Evolutionary conservation across 1,284 basidiomycete genomes (phyloP).

Genomic region (Wallemia ichthyophaga): DNA sequence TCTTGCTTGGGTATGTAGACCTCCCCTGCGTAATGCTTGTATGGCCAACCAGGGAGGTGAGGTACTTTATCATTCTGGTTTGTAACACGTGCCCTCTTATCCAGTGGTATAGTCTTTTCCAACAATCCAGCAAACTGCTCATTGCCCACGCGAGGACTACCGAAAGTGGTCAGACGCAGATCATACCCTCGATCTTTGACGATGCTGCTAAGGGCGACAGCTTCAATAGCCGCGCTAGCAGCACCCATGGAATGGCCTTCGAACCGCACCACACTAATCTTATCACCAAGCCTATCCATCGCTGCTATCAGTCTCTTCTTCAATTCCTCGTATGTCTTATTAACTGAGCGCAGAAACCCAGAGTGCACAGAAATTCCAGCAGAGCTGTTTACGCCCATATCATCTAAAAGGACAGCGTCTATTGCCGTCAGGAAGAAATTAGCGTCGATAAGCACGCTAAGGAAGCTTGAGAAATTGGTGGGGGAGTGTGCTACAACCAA

Average conservation of each 20-base stretch:
- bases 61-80: background rate
- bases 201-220: background rate
- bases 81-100: background rate
- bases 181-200: background rate
- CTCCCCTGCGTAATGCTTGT: background rate
- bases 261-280: background rate
- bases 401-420: background rate
- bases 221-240: background rate
- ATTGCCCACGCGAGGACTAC: background rate
- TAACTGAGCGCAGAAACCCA: background rate
- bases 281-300: background rate
- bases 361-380: background rate
- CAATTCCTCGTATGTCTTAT: background rate
- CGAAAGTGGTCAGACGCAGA: background rate
- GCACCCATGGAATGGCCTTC: background rate
- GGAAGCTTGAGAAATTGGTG: background rate
- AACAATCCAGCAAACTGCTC: background rate
- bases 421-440: background rate
- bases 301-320: background rate
- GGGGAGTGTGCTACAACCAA: background rate
- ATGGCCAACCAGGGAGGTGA: background rate
- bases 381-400: background rate
- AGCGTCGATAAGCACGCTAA: background rate
- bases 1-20: background rate
- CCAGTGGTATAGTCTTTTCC: background rate